Evolutionary conservation across 768 basidiomycete species (phyloP).

Genomic region (Candolleomyces eurysporus): DNA sequence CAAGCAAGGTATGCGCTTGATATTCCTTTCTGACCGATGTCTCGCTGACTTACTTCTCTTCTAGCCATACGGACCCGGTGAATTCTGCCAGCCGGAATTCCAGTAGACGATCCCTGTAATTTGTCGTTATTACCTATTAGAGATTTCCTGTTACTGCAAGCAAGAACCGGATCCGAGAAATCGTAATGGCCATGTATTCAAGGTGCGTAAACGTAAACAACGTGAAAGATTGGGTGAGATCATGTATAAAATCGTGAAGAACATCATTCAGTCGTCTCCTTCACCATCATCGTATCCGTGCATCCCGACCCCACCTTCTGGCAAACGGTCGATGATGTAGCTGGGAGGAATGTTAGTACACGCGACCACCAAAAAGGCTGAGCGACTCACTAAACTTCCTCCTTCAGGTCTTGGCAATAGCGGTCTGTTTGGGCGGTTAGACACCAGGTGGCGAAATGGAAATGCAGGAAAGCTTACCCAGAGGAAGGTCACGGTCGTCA

Average conservation of each 20-base stretch:
- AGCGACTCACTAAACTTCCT: slow-evolving; percentile 71
- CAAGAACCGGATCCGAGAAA: neutral
- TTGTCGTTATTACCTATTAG: neutral
- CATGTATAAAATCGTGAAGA: neutral
- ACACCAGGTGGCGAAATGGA: neutral
- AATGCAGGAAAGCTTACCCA: slow-evolving; percentile 45
- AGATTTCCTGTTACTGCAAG: neutral
- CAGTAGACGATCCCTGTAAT: slow-evolving; percentile 38
- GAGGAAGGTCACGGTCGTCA: slow-evolving; percentile 68
- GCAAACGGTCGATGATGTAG: slow-evolving; percentile 66
- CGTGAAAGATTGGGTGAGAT: neutral
- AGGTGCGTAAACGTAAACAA: neutral
- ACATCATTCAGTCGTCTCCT: slow-evolving; percentile 64
- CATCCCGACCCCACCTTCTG: slow-evolving; percentile 72
- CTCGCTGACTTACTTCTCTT: slow-evolving; percentile 10
- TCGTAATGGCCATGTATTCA: neutral
- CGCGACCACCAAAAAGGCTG: slow-evolving; percentile 7
- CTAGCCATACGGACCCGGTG: slow-evolving; percentile 93
- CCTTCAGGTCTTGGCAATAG: slow-evolving; percentile 83
- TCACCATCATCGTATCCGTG: slow-evolving; percentile 78
- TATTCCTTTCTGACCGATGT: neutral
- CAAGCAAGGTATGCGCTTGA: slow-evolving; percentile 55
- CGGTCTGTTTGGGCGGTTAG: slow-evolving; percentile 46
- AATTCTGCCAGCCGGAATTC: slow-evolving; percentile 85
- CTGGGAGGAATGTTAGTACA: slow-evolving; percentile 31